Base-by-base conservation (phyloP, 2,329 filamentous ascomycete species). In the Penicillium oxalicum region DNA sequence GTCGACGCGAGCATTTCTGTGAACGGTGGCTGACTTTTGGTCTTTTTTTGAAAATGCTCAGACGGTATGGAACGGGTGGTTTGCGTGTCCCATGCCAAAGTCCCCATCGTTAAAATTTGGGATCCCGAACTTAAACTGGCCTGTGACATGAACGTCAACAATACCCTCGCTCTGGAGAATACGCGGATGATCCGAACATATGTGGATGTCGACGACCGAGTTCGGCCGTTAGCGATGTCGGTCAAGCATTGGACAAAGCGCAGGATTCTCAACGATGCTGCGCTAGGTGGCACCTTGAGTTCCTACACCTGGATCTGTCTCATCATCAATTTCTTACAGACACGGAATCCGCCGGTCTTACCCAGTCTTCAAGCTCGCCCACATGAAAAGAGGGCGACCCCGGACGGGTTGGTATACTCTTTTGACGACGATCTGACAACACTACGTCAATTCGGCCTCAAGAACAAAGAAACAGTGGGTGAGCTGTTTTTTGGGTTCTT, bases 241-340 rank as follows among this genome's bases (percentile, higher is more conserved):
- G 82, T 98, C 72, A 98, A 98, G 70, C 81, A 97, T 73, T 98
- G 93, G 93, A 95, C 93, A 48, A 88, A 93, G 71, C 81, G 82
- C 69, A 84, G 93, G 67, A 86, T 95, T 61, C 77, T 98, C 59
- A 98, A 98, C 65, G 93, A 98, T 75, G 93, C 93, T 94, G 93
- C 87, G 50, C 89, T 90, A 65, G 91, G 93, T 54, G 91, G 89
- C 49, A 98, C 93, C 5, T 77, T 98, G 51, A 97, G 91, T 70
- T 98, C 93, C 13, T 98, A 98, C 66, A 96, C 93, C 24, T 98
- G 93, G 93, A 97, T 97, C 66, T 98, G 93, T 70, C 82, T 98
- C 77, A 95, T 97, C 58, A 86, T 98, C 65, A 94, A 90, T 59
- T 98, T 97, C 64, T 78, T 98, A 26, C 93, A 98, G 70, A 86